phyloP scores from a whole-genome alignment of 2,329 filamentous ascomycete species.

The Hypoxylon sp. region DNA sequence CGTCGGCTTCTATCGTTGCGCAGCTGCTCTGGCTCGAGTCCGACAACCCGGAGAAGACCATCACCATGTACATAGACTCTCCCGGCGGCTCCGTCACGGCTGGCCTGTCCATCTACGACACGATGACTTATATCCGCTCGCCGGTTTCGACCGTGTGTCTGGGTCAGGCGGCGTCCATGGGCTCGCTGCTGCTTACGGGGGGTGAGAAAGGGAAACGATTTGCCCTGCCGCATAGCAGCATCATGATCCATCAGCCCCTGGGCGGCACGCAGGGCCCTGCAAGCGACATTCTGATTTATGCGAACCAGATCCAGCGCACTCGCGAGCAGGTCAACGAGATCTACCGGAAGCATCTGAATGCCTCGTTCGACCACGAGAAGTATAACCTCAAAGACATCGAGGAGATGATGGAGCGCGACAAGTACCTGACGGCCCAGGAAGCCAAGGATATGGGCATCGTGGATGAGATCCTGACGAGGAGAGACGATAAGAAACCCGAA shows the following conservation, averaged over 20 bases:
- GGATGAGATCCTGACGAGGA: slow-evolving; percentile 81
- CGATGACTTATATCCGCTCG: slow-evolving; percentile 94
- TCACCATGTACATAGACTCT: slow-evolving; percentile 97
- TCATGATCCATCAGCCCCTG: slow-evolving; percentile 97
- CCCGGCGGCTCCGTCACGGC: slow-evolving; percentile 93
- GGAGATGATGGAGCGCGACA: slow-evolving; percentile 95
- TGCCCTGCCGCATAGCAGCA: slow-evolving; percentile 88
- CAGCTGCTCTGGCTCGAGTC: slow-evolving; percentile 98
- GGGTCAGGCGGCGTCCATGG: slow-evolving; percentile 95
- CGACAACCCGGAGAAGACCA: slow-evolving; percentile 91
- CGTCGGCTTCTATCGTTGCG: slow-evolving; percentile 92
- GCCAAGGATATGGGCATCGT: slow-evolving; percentile 90
- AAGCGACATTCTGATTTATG: slow-evolving; percentile 93
- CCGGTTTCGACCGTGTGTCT: slow-evolving; percentile 95
- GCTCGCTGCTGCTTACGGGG: slow-evolving; percentile 84
- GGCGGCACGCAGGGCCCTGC: slow-evolving; percentile 73
- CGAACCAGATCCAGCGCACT: slow-evolving; percentile 92
- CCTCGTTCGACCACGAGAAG: slow-evolving; percentile 75
- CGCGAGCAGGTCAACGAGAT: slow-evolving; percentile 88
- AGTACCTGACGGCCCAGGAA: slow-evolving; percentile 89
- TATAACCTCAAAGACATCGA: slow-evolving; percentile 84
- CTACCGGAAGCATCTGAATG: slow-evolving; percentile 85
- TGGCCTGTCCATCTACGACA: slow-evolving; percentile 92
- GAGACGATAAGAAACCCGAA: slow-evolving; percentile 53
- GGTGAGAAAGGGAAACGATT: slow-evolving; percentile 86